Evolutionary conservation across 2,329 filamentous ascomycete species (phyloP).

Genomic region (Clathrospora elynae): DNA sequence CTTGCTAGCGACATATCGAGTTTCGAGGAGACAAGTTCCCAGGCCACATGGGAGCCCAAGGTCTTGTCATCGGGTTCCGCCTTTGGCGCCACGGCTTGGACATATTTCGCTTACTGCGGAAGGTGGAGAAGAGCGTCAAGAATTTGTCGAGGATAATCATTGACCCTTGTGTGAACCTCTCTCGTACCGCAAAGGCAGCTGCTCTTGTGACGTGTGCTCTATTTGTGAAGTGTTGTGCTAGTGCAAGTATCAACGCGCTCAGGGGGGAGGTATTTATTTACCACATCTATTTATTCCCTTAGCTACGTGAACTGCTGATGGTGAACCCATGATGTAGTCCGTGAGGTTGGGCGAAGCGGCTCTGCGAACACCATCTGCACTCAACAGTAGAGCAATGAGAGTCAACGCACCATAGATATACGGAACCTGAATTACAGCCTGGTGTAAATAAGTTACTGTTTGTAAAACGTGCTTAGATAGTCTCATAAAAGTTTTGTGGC

Average conservation of each 20-base stretch:
- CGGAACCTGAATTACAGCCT: too few species aligned
- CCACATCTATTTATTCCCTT: not conserved
- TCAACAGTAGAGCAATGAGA: too few species aligned
- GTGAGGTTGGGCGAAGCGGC: slow-evolving; percentile 9
- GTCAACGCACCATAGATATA: not conserved
- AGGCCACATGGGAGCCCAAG: slow-evolving; percentile 28
- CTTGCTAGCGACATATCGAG: too few species aligned
- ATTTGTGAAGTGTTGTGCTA: too few species aligned
- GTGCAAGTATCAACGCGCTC: slow-evolving; percentile 1
- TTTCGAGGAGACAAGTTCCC: too few species aligned
- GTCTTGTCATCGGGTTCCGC: slow-evolving; percentile 29
- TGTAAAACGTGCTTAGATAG: slow-evolving; percentile 1
- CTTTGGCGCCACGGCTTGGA: slow-evolving; percentile 46
- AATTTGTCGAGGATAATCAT: not conserved
- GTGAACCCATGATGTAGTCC: slow-evolving; percentile 16
- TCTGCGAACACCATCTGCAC: slow-evolving; percentile 3
- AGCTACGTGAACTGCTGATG: slow-evolving; percentile 5
- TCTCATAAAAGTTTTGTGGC: slow-evolving; percentile 7
- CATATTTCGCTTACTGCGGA: slow-evolving; percentile 7
- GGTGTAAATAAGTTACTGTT: too few species aligned
- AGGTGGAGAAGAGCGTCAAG: slow-evolving; percentile 3
- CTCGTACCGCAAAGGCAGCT: too few species aligned
- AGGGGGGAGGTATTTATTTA: slow-evolving; percentile 3
- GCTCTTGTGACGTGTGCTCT: too few species aligned
- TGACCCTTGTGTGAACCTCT: not conserved